Percentiles rank a stretch among this genome's conserved stretches.
These are phyloP conservation scores for Phoma sp. DNA, from an alignment of 2,329 filamentous ascomycete genomes.

Conservation along the genomic window DNA sequence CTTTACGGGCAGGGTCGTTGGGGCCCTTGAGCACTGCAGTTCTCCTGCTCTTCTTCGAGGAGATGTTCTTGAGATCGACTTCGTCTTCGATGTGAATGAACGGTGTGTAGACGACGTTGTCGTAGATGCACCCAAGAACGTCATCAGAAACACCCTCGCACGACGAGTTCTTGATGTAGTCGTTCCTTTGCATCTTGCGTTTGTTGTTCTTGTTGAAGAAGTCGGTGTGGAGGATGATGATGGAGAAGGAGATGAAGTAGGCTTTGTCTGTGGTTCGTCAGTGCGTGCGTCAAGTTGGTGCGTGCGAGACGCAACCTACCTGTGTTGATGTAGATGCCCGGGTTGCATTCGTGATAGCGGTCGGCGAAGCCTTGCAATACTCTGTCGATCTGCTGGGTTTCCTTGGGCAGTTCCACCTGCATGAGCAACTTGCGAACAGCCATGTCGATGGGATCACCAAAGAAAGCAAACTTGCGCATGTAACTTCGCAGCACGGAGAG, in stretches of 20 bases:
- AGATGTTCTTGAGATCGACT: constrained; percentile 75
- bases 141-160: constrained; percentile 94
- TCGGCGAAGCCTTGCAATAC: constrained; percentile 94
- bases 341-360: constrained; percentile 97
- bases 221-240: constrained; percentile 95
- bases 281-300: not conserved
- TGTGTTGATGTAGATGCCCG: constrained; percentile 86
- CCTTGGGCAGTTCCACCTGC: constrained; percentile 94
- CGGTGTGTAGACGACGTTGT: constrained; percentile 97
- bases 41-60: constrained; percentile 74
- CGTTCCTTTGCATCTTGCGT: constrained; percentile 94
- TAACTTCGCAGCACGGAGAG: constrained; percentile 87
- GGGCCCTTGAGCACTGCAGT: constrained; percentile 61
- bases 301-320: constrained; percentile 49
- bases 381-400: constrained; percentile 97
- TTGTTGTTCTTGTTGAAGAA: constrained; percentile 99
- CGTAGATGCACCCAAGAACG: constrained; percentile 93
- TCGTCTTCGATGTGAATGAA: constrained; percentile 98
- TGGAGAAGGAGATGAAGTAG: constrained; percentile 97
- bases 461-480: constrained; percentile 94
- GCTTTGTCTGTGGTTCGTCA: constrained; percentile 71
- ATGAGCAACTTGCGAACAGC: constrained; percentile 92
- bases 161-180: constrained; percentile 93
- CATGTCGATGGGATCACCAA: constrained; percentile 98
- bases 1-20: constrained; percentile 69